Conservation (phyloP, 2,329 filamentous ascomycete species). For the Rosellinia necatrix region DNA sequence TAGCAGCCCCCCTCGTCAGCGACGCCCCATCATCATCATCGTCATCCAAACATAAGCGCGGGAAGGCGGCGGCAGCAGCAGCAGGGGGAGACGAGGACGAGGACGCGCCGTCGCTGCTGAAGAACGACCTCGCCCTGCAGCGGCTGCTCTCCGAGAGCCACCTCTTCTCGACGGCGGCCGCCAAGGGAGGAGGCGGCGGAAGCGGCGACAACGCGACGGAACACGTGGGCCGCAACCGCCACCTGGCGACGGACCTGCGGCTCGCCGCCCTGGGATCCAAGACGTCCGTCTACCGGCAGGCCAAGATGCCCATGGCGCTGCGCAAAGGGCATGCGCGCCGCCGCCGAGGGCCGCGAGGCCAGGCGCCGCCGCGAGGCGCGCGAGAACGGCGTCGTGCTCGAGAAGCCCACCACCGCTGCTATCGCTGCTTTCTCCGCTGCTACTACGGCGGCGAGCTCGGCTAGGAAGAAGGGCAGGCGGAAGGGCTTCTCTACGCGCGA, state of each 20-base stretch:
- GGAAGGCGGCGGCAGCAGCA: constrained; percentile 44
- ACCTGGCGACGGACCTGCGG: constrained; percentile 82
- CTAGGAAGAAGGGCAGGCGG: constrained; percentile 43
- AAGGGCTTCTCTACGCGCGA: constrained; percentile 46
- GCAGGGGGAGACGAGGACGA: too few species aligned
- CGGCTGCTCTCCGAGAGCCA: constrained; percentile 79
- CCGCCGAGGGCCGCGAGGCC: constrained; percentile 67
- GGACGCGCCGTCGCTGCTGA: constrained; percentile 71
- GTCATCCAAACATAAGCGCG: constrained; percentile 32
- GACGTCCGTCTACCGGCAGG: constrained; percentile 72
- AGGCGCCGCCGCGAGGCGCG: constrained; percentile 77
- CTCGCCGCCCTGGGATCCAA: constrained; percentile 82
- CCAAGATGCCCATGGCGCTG: constrained; percentile 87
- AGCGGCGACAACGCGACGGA: constrained; percentile 42
- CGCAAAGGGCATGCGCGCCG: constrained; percentile 81
- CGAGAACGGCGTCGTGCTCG: constrained; percentile 90
- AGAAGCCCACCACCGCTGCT: too few species aligned
- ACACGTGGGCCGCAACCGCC: constrained; percentile 70
- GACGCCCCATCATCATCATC: constrained; percentile 36
- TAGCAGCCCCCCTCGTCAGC: constrained; percentile 33
- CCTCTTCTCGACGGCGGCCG: constrained; percentile 47
- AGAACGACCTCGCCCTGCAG: constrained; percentile 91
- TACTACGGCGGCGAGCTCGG: constrained; percentile 39
- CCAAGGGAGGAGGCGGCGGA: constrained; percentile 36
- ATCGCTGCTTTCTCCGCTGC: too few species aligned